phyloP scores from a whole-genome alignment of 306 rosid genomes.

The Prinsepia uniflora region DNA sequence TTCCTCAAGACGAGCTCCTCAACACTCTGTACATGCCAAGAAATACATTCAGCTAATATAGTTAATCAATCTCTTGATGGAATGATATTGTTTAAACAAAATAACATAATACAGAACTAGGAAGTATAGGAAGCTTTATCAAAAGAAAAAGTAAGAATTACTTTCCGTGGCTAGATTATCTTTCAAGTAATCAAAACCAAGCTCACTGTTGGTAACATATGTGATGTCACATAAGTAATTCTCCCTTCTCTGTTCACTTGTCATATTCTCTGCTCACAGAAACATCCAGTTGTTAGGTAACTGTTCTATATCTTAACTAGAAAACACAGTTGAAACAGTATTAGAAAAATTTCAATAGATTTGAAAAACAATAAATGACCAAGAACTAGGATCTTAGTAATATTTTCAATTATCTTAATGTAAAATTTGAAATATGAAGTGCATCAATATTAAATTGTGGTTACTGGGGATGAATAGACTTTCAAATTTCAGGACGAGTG shows the following conservation, averaged over 20 bases:
- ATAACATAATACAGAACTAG: constrained; percentile 17
- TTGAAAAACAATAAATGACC: not conserved
- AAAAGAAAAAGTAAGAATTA: constrained; percentile 48
- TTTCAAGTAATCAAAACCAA: constrained; percentile 94
- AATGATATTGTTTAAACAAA: constrained; percentile 19
- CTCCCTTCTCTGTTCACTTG: constrained; percentile 88
- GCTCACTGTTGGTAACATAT: constrained; percentile 95
- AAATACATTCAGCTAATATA: constrained; percentile 24
- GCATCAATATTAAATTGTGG: not conserved
- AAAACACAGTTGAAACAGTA: constrained; percentile 8
- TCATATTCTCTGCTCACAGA: constrained; percentile 88
- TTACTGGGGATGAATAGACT: not conserved
- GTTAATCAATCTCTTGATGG: not conserved
- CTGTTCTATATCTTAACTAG: constrained; percentile 10
- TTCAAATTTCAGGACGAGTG: not conserved
- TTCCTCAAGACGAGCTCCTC: constrained; percentile 92
- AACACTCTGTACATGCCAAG: constrained; percentile 66
- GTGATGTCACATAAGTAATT: constrained; percentile 89
- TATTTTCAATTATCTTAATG: not conserved
- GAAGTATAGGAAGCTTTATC: not conserved
- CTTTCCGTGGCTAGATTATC: constrained; percentile 99
- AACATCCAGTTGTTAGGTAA: constrained; percentile 25
- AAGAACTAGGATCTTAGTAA: not conserved
- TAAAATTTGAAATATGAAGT: not conserved
- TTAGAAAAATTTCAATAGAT: not conserved